These are phyloP conservation scores for Saturnispora ahearnii DNA, from an alignment of 805 yeast genomes.

Conservation along the genomic window DNA sequence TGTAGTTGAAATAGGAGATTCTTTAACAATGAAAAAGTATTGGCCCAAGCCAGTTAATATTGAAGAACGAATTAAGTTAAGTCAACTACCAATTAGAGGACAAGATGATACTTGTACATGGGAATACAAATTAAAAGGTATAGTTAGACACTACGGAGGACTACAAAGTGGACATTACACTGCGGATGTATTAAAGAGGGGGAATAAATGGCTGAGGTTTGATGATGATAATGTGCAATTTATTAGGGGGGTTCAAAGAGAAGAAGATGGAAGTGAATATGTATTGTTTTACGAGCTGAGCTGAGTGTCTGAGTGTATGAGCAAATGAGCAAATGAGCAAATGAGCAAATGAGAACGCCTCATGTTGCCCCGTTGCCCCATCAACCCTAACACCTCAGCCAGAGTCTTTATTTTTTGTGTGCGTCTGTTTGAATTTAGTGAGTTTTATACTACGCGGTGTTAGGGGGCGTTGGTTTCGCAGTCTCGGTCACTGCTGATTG, in stretches of 20 bases:
- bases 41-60: conserved; percentile 51
- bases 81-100: conserved; percentile 53
- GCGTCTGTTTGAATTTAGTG: neutral
- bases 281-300: conserved; percentile 8
- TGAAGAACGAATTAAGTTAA: conserved; percentile 36
- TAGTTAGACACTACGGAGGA: conserved; percentile 77
- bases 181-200: neutral
- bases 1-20: conserved; percentile 58
- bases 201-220: conserved; percentile 8
- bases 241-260: neutral
- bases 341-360: no score
- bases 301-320: neutral
- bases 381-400: neutral
- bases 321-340: no score
- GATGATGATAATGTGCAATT: conserved; percentile 9
- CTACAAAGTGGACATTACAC: conserved; percentile 81
- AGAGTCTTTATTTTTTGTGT: neutral
- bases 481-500: neutral
- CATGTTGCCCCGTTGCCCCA: neutral
- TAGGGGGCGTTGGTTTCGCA: neutral
- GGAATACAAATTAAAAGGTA: conserved; percentile 66
- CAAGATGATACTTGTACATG: conserved; percentile 63
- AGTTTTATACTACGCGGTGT: neutral
- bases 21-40: conserved; percentile 47
- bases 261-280: conserved; percentile 12